Base-by-base conservation (phyloP, 768 basidiomycete species). In the Holtermannia corniformis region DNA sequence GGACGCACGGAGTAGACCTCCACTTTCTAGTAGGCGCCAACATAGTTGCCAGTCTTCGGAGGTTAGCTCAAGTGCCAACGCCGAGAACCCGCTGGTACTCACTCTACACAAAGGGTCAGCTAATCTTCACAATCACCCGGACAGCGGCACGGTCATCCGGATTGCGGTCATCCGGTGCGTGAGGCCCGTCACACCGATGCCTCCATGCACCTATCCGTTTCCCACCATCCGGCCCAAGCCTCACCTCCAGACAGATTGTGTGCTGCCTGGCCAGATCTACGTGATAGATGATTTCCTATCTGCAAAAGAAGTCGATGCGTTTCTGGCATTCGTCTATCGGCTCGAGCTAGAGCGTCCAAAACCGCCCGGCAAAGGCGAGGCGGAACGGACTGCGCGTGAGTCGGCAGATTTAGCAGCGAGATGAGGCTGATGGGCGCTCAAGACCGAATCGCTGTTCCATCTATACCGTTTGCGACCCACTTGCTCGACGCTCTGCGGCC, bases 301-400 rank as follows among this genome's bases (percentile, higher is more conserved):
- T 0, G 1, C 52, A 0, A 10, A 23, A 12, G 58, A 56, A 22
- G n/a, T 56, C 26, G 42, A 44, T 41, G 55, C 28, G 10, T 22
- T 59, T 5, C 43, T 20, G 14, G 41, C 20, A 28, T 63, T 58
- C 56, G 25, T 44, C 3, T 23, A 44, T 7, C 19, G 22, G 16
- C 44, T 59, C 20, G 21, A 26, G n/a, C 40, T 63, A 41, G 58
- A 63, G 26, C 49, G 32, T 4, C 61, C 61, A 10, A 60, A 59
- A 44, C 41, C 41, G n/a, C 41, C 61, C n/a, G 55, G 51, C 3
- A 63, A 55, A 43, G 61, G 61, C 1, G 61, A 59, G 49, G 61
- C 61, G 5, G 61, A 63, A 41, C 49, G 61, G 16, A 63, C 61
- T 4, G 52, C 52, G n/a, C 25, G 61, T 63, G 50, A 54, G 61